Evolutionary conservation across 2,329 filamentous ascomycete genomes (phyloP).

Genomic region (Fusarium kyushuense): DNA sequence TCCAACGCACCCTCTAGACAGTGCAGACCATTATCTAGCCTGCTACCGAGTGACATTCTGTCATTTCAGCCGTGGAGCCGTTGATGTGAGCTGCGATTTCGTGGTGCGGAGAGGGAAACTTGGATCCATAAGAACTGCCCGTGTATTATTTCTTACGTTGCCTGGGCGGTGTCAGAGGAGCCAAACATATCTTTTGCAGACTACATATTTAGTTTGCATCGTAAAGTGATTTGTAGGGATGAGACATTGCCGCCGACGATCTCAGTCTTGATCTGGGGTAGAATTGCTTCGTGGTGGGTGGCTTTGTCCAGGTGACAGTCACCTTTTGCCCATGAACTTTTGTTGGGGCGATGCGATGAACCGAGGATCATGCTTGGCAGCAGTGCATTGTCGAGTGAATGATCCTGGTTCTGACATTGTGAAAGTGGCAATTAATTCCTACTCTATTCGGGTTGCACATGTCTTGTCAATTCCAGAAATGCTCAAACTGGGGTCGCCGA

Average conservation of each 20-base stretch:
- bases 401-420: background rate
- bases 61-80: conserved; percentile 65
- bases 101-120: conserved; percentile 65
- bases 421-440: background rate
- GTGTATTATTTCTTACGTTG: conserved; percentile 57
- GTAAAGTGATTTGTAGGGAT: conserved; percentile 10
- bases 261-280: background rate
- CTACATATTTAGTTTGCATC: background rate
- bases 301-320: conserved; percentile 22
- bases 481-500: background rate
- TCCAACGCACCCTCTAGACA: conserved; percentile 85
- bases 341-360: conserved; percentile 16
- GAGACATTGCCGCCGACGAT: background rate
- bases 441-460: background rate
- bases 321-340: background rate
- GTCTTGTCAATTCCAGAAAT: background rate
- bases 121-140: conserved; percentile 70
- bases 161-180: conserved; percentile 59
- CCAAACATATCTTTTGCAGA: conserved; percentile 50
- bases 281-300: background rate
- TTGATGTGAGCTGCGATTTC: conserved; percentile 74
- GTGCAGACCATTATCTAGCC: conserved; percentile 78
- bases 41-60: conserved; percentile 77
- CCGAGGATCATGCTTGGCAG: conserved; percentile 1
- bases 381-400: too few relatives aligned